A percentile compares a stretch with the other conserved stretches of the same genome.
phyloP scores from a whole-genome alignment of 176 grass and related monocot genomes.

The Aegilops speltoides region DNA sequence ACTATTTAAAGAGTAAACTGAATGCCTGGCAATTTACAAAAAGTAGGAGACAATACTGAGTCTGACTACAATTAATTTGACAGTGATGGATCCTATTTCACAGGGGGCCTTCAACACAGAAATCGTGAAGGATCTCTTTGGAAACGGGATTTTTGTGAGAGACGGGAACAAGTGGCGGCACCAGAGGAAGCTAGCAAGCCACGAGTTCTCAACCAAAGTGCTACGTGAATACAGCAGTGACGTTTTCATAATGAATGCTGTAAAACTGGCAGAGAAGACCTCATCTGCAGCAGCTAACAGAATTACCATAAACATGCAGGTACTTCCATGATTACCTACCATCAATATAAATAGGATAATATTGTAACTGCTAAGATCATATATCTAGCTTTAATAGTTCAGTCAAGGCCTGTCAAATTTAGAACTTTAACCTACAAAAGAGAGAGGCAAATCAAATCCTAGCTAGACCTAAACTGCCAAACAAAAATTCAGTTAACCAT shows the following conservation, averaged over 20 bases:
- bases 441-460: not conserved
- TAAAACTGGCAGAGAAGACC: constrained; percentile 36
- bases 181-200: constrained; percentile 70
- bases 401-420: not conserved
- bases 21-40: not conserved
- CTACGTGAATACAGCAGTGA: constrained; percentile 48
- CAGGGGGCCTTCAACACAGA: constrained; percentile 22
- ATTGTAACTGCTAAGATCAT: not conserved
- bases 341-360: not conserved
- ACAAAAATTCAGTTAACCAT: not conserved
- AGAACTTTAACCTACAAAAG: not conserved
- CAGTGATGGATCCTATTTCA: not conserved
- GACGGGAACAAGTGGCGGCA: constrained; percentile 64
- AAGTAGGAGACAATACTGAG: not conserved
- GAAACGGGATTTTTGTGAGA: constrained; percentile 60
- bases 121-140: constrained; percentile 58
- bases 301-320: constrained; percentile 42
- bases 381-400: not conserved
- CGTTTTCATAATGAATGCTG: constrained; percentile 44
- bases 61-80: not conserved
- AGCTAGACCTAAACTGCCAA: not conserved
- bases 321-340: not conserved
- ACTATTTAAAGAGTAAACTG: not conserved
- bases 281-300: constrained; percentile 20
- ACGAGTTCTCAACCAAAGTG: constrained; percentile 67